Conservation (phyloP, 169 alveolate species). For the Hammondia hammondi region DNA sequence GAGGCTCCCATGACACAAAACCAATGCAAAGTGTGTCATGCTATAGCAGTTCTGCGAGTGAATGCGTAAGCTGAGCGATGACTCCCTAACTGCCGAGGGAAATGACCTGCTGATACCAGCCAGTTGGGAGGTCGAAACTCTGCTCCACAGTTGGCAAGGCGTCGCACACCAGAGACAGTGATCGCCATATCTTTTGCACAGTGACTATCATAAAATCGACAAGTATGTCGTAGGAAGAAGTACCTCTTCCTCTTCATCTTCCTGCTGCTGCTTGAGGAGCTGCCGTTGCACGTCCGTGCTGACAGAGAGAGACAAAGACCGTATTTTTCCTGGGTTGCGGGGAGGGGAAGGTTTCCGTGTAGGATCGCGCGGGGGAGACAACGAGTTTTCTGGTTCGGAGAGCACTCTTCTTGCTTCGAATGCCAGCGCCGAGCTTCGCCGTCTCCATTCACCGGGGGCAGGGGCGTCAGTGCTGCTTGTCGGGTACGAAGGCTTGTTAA, state of each 20-base stretch:
- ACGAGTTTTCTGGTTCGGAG: conserved; percentile 14
- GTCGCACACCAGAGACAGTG: too few species aligned
- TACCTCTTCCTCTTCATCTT: neutral
- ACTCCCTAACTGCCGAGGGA: too few species aligned
- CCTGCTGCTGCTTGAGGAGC: conserved; percentile 12
- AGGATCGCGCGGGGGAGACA: conserved; percentile 14
- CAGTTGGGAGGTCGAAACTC: too few species aligned
- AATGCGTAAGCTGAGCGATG: too few species aligned
- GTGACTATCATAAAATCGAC: too few species aligned
- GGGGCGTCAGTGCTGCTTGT: neutral
- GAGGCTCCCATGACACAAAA: too few species aligned
- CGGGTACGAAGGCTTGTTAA: conserved; percentile 18
- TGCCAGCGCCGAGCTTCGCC: conserved; percentile 31
- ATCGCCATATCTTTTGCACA: too few species aligned
- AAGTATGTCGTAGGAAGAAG: too few species aligned
- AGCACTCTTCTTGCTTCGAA: conserved; percentile 14
- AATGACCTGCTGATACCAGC: too few species aligned
- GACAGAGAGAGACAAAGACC: conserved; percentile 10
- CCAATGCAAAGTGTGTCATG: too few species aligned
- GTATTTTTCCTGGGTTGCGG: neutral
- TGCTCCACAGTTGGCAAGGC: too few species aligned
- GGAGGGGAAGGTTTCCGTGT: neutral
- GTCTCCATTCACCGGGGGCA: conserved; percentile 7
- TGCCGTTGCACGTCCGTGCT: neutral
- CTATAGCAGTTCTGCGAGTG: too few species aligned